Evolutionary conservation across 805 yeast genomes (phyloP), one percentile per base, ranked within the genome.

Genomic region (Danielia reshetovae): DNA sequence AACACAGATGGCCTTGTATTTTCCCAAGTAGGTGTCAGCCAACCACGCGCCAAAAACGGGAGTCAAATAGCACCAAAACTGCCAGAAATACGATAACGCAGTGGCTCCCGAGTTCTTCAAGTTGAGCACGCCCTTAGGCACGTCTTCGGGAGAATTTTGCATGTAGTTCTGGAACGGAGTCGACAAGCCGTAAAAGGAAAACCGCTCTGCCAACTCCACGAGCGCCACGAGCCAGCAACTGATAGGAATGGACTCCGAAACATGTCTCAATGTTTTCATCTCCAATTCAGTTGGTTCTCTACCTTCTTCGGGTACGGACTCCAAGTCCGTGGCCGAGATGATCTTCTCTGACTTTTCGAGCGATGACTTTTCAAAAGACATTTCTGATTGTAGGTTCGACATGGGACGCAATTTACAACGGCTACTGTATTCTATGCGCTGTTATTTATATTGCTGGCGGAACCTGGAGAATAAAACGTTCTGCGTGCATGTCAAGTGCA

Each of bases 141-240:
- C 24, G 24, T 43, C 48, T 3, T 22, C 9, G 14, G 46, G 48
- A 7, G 39, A 19, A 14, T 43, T 23, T 14, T 43, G 46, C 29
- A 38, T 34, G 32, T 43, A 43, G 34, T 43, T 43, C 18, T 43
- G 48, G 33, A 43, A 42, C n/a, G 46, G 46, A 4, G 41, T 33
- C 15, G 46, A 42, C n/a, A 43, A 26, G 13, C 48, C 46, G 24
- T 43, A 43, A 24, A 29, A 43, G 14, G 46, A 30, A 27, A 43
- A 43, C 13, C 48, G 22, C 26, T 42, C 46, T 5, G 46, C 41
- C 36, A 43, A 34, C 22, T 42, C 48, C 30, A 42, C 39, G 8
- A 39, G 24, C 3, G 44, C 39, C 29, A 42, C 39, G n/a, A 36
- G 39, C 46, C 46, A 43, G 17, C 48, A 43, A 8, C 36, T 33